phyloP scores from a whole-genome alignment of 2,329 filamentous ascomycete genomes.

The Coniosporium tulheliwenetii region DNA sequence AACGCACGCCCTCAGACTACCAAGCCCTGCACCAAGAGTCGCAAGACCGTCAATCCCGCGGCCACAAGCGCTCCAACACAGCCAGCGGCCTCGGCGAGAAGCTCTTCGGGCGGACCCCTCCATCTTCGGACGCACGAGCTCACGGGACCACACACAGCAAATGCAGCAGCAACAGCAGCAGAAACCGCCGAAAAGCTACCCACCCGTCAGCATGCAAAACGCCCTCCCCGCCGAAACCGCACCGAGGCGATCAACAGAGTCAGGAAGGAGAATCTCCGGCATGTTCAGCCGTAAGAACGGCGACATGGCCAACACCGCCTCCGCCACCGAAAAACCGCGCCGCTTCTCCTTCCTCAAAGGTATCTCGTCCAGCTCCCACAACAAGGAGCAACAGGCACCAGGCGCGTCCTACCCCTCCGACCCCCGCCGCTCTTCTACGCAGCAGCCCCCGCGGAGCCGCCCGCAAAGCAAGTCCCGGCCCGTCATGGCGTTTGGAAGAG shows the following conservation, averaged over 20 bases:
- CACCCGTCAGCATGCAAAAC: constrained; percentile 81
- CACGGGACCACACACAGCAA: constrained; percentile 35
- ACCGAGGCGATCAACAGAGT: constrained; percentile 31
- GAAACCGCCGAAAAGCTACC: constrained; percentile 40
- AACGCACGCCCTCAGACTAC: constrained; percentile 33
- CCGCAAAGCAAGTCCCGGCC: constrained; percentile 15
- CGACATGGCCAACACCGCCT: constrained; percentile 18
- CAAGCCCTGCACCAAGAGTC: constrained; percentile 35
- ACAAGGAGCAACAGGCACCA: constrained; percentile 18
- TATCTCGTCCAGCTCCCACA: constrained; percentile 17
- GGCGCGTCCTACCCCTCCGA: constrained; percentile 17
- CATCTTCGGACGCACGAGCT: constrained; percentile 48
- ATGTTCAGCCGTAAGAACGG: constrained; percentile 29
- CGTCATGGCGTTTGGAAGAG: constrained; percentile 27
- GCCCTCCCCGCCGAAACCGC: constrained; percentile 42
- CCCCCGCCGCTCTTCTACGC: constrained; percentile 15
- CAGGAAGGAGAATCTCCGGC: constrained; percentile 32
- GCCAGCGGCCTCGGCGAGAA: constrained; percentile 53
- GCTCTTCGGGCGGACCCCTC: constrained; percentile 74
- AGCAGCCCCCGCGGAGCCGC: constrained; percentile 13
- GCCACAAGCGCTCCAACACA: constrained; percentile 50
- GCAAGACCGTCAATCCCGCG: constrained; percentile 53
- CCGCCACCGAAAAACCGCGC: constrained; percentile 32
- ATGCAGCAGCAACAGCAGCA: constrained; percentile 40
- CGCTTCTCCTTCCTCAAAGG: constrained; percentile 31